Conservation (phyloP, 495 filamentous ascomycete species). For the Staphylotrichum tortipilum region DNA sequence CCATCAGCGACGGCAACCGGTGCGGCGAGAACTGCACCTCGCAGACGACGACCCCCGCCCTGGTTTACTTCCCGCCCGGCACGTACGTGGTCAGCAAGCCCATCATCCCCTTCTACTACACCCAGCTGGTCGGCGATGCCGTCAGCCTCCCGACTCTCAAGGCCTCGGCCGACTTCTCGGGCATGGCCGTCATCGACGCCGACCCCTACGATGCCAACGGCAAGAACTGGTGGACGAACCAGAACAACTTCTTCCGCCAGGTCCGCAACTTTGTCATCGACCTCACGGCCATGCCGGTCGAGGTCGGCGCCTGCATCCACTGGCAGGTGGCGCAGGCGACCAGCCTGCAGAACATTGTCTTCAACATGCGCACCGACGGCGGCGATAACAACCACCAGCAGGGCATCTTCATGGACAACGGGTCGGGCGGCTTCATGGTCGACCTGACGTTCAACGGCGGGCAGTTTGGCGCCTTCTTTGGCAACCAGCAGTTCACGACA, state of each 20-base stretch:
- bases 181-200: constrained; percentile 84
- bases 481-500: constrained; percentile 92
- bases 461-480: constrained; percentile 72
- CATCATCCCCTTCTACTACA: constrained; percentile 68
- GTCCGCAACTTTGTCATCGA: constrained; percentile 93
- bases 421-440: constrained; percentile 78
- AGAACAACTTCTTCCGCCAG: constrained; percentile 98
- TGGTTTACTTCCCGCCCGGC: constrained; percentile 76
- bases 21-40: constrained; percentile 76
- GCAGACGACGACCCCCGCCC: constrained; percentile 62
- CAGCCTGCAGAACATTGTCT: constrained; percentile 79
- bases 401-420: constrained; percentile 97
- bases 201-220: constrained; percentile 65
- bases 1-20: constrained; percentile 66
- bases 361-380: constrained; percentile 74
- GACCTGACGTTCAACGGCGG: constrained; percentile 87
- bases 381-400: constrained; percentile 64
- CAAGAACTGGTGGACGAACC: constrained; percentile 67
- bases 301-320: constrained; percentile 72
- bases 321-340: constrained; percentile 98
- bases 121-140: constrained; percentile 70
- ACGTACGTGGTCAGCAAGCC: constrained; percentile 63
- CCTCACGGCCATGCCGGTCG: constrained; percentile 57
- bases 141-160: constrained; percentile 65
- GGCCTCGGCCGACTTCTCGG: constrained; percentile 60